Evolutionary conservation across 2,329 filamentous ascomycete species (phyloP), one percentile per base, ranked within the genome.

Genomic region (Calcarisporium arbuscula): DNA sequence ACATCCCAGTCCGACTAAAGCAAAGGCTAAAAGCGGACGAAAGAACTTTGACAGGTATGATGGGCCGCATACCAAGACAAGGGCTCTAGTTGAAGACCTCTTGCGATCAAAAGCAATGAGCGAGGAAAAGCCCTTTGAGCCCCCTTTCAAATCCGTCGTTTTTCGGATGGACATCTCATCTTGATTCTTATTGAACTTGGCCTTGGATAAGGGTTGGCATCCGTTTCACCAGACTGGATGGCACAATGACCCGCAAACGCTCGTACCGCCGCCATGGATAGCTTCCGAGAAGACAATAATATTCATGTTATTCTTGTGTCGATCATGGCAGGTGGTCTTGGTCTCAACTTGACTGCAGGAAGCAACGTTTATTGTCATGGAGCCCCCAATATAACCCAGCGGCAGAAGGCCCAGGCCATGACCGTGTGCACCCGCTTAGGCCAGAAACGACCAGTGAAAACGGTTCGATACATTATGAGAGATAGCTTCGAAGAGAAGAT

Each of bases 351-450:
- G 35, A 95, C 89, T 0, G 71, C 85, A 1, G 90, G 82, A 20
- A 92, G 80, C 54, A 83, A 77, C 36, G 90, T 94, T 11, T 96
- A 92, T 56, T n/a, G 84, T 96, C 50, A 96, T 98, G 90, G 92
- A 98, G 57, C 92, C 92, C 5, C 89, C n/a, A 95, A 54, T 98
- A 90, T 65, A 98, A 98, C 52, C 92, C 92, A 0, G 89, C 88
- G 0, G 87, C 89, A 0, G 90, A 98, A n/a, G 58, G 85, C 88
- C 5, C 92, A 98, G 61, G 92, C 92, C 3, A 74, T 96, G 7
- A 92, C 96, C 56, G 85, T 92, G 19, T 86, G 98, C 6, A 89
- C 95, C 57, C 80, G 89, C 14, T 68, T 95, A 2, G 89, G 92
- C 1, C 92, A 98, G 65, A 92, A 77, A 49, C 73, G 92, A n/a